Conservation (phyloP, 2,329 filamentous ascomycete species). For the Coniochaeta sp. region DNA sequence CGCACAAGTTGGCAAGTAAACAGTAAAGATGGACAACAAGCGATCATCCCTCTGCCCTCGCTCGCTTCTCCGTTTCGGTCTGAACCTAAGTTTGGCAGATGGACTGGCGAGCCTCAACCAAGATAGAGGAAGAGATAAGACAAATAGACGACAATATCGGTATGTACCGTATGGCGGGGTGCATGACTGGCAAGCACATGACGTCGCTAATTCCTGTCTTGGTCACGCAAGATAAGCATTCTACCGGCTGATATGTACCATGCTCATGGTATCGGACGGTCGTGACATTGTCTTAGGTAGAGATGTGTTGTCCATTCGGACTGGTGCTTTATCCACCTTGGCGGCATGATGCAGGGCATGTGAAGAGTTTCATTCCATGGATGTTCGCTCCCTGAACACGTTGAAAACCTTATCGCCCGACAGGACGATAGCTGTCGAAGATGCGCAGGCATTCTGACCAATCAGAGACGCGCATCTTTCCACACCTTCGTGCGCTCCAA, state of each 20-base stretch:
- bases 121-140: not conserved
- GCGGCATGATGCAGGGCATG: not conserved
- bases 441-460: not conserved
- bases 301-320: no score
- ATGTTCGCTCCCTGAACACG: not conserved
- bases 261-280: not conserved
- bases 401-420: not conserved
- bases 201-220: not conserved
- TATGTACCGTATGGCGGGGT: constrained; percentile 1
- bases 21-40: not conserved
- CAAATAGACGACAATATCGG: constrained; percentile 1
- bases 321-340: not conserved
- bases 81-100: not conserved
- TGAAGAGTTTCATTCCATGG: not conserved
- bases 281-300: no score
- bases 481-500: not conserved
- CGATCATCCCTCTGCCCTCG: not conserved
- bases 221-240: not conserved
- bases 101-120: not conserved
- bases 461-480: not conserved
- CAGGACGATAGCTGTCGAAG: not conserved
- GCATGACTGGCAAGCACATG: not conserved
- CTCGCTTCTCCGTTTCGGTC: not conserved
- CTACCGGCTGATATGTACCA: not conserved
- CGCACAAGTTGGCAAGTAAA: not conserved